These are phyloP conservation scores for Thozetella sp. DNA, from an alignment of 495 filamentous ascomycete species.

Conservation along the genomic window DNA sequence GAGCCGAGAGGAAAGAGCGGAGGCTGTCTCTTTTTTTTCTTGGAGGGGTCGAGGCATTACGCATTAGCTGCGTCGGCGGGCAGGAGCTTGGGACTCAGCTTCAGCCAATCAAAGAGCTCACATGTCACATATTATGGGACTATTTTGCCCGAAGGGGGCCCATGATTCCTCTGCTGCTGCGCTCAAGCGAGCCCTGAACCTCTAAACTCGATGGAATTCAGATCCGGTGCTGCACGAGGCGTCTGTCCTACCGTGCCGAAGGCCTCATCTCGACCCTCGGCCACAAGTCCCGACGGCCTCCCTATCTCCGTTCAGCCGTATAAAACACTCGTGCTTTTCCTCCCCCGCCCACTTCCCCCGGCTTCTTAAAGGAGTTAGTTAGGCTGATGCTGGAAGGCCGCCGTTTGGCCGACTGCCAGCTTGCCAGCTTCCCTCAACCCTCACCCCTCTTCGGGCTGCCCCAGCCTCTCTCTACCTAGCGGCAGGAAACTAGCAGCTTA, in stretches of 20 bases:
- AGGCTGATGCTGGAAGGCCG: too few relatives aligned
- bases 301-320: background rate
- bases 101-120: background rate
- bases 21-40: conserved; percentile 3
- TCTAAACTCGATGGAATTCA: background rate
- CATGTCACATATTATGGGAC: background rate
- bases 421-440: background rate
- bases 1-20: background rate
- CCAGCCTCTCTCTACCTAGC: background rate
- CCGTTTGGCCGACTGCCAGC: background rate
- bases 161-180: background rate
- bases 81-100: background rate
- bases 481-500: too few relatives aligned
- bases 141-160: background rate
- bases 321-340: background rate
- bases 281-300: background rate
- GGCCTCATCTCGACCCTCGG: too few relatives aligned
- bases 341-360: too few relatives aligned
- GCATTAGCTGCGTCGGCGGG: background rate
- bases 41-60: conserved; percentile 1
- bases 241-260: too few relatives aligned
- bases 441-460: background rate
- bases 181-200: background rate
- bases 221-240: background rate
- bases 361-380: too few relatives aligned